A percentile compares a stretch with the other conserved stretches of the same genome.
phyloP scores from a whole-genome alignment of 225 moss, liverwort and hornwort species.

The Lunularia cruciata region DNA sequence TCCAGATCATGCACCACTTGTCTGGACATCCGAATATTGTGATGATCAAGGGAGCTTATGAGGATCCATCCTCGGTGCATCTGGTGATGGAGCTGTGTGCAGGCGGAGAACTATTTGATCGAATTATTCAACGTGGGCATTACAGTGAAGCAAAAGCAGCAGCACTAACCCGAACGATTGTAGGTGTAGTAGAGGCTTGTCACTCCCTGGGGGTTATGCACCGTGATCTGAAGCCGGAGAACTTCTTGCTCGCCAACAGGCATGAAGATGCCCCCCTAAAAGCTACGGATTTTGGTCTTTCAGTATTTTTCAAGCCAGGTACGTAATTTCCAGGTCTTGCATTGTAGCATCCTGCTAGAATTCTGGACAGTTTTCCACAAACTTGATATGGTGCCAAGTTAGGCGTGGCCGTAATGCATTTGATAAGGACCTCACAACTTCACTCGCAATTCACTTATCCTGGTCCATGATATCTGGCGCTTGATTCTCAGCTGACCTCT shows the following conservation, averaged over 20 bases:
- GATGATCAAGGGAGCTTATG: constrained; percentile 53
- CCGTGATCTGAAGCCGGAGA: constrained; percentile 53
- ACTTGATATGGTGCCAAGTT: no score
- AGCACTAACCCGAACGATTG: constrained; percentile 44
- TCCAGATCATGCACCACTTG: constrained; percentile 56
- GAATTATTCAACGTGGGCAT: constrained; percentile 54
- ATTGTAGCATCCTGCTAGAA: no score
- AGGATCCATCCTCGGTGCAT: constrained; percentile 44
- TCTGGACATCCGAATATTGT: constrained; percentile 55
- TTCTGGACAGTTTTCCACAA: no score
- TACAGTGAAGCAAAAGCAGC: constrained; percentile 57
- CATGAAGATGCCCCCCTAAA: constrained; percentile 50
- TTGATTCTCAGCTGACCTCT: not conserved
- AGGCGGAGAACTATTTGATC: constrained; percentile 51
- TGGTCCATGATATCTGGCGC: no score
- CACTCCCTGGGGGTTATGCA: constrained; percentile 55
- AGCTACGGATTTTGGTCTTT: constrained; percentile 55
- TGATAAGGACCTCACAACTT: no score
- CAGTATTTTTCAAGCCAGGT: constrained; percentile 54
- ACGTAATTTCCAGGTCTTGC: not conserved
- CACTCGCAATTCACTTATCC: no score
- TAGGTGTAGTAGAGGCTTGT: constrained; percentile 54
- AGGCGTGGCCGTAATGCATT: no score
- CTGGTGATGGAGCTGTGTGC: constrained; percentile 56
- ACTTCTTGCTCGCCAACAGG: constrained; percentile 45